These are phyloP conservation scores for cucumber (Cucumis sativus) DNA, from an alignment of 306 rosid species.

Conservation along the genomic window DNA sequence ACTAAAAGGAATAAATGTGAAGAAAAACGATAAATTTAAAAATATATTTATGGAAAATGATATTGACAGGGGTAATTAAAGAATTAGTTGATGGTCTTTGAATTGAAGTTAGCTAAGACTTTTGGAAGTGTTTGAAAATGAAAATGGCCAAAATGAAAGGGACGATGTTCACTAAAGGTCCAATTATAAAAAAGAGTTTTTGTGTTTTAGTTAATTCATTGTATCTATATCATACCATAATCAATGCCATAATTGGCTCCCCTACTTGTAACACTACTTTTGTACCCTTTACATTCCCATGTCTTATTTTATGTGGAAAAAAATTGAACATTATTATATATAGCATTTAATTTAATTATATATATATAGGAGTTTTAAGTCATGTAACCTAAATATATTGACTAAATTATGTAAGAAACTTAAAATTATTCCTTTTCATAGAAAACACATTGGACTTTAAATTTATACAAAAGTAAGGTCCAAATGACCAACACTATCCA, in stretches of 20 bases:
- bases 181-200: not conserved
- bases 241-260: slow-evolving; percentile 7
- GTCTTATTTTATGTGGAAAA: not conserved
- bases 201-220: not conserved
- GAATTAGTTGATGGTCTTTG: not conserved
- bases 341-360: not conserved
- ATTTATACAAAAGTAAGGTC: no score
- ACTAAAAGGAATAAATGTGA: not conserved
- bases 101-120: not conserved
- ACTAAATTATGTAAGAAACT: no score
- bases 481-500: no score
- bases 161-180: not conserved
- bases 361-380: not conserved
- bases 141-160: not conserved
- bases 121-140: not conserved
- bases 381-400: no score
- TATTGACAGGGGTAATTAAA: not conserved
- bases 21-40: not conserved
- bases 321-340: not conserved
- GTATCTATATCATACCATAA: not conserved
- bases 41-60: not conserved
- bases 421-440: no score
- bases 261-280: not conserved
- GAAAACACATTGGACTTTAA: no score
- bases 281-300: not conserved